Evolutionary conservation across 208 protist species (phyloP), one percentile per base, ranked within the genome.

Genomic region (Acanthamoeba lugdunensis): DNA sequence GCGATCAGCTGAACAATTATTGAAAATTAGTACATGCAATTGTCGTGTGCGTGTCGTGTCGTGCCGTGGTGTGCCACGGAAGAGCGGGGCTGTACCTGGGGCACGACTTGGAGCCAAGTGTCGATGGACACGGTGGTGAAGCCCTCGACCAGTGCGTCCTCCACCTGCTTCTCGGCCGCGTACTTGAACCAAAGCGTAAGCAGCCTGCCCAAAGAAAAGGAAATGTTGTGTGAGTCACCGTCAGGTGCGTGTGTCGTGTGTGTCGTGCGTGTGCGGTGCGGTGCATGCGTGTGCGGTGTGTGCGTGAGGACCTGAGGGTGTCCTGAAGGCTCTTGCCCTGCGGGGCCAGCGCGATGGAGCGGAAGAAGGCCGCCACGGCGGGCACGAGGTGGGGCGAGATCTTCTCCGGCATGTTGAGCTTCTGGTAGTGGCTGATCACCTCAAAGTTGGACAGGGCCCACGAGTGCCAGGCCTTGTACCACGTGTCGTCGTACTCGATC

Each of bases 41-140:
- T n/a, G n/a, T n/a, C n/a, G n/a, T n/a, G n/a, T n/a, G n/a, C n/a
- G n/a, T n/a, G n/a, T n/a, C n/a, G n/a, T n/a, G n/a, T n/a, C n/a
- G n/a, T n/a, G n/a, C n/a, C n/a, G n/a, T n/a, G n/a, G n/a, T n/a
- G n/a, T n/a, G n/a, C n/a, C n/a, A n/a, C n/a, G n/a, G n/a, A n/a
- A n/a, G n/a, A n/a, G n/a, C n/a, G n/a, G n/a, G n/a, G n/a, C n/a
- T n/a, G n/a, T n/a, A n/a, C n/a, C n/a, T 99, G 99, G 21, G 99
- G 99, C 54, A 99, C 98, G 21, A 99, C 99, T 93, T 99, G 98
- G 5, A 99, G 97, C 99, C 99, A 99, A 45, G 99, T 99, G 58
- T 99, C 98, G 65, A 99, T 97, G 45, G 95, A 97, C 3, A 99
- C 97, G 14, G 97, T 97, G 65, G 97, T 95, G 94, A 99, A 98